These are phyloP conservation scores for Vanderwaltozyma yarrowii DNA, from an alignment of 805 yeast species.

Conservation along the genomic window DNA sequence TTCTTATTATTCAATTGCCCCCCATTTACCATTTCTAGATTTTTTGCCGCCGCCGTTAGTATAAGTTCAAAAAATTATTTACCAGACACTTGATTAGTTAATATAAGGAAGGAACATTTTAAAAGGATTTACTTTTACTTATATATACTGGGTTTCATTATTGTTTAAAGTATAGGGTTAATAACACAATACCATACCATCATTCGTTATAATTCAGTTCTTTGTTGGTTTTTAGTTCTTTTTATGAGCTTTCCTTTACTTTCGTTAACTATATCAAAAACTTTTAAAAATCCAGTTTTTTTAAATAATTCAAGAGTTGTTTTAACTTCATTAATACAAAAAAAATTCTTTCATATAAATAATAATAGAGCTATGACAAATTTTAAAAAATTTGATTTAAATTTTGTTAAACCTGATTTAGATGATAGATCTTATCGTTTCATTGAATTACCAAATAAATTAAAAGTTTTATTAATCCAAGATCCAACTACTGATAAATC, in stretches of 20 bases:
- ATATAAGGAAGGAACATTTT: too few relatives aligned
- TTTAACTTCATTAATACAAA: background rate
- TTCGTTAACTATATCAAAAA: conserved; percentile 1
- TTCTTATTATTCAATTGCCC: too few relatives aligned
- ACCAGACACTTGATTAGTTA: too few relatives aligned
- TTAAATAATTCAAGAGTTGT: background rate
- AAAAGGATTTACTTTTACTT: too few relatives aligned
- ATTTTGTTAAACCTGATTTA: conserved; percentile 33
- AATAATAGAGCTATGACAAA: background rate
- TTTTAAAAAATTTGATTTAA: conserved; percentile 10
- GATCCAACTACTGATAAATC: conserved; percentile 65
- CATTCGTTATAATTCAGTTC: background rate
- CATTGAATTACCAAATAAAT: conserved; percentile 46
- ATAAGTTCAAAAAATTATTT: too few relatives aligned
- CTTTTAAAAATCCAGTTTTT: background rate
- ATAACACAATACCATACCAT: too few relatives aligned
- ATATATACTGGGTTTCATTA: too few relatives aligned
- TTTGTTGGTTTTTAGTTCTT: background rate
- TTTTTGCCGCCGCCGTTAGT: too few relatives aligned
- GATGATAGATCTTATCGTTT: conserved; percentile 74
- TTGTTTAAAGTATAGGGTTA: too few relatives aligned
- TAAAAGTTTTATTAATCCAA: conserved; percentile 53
- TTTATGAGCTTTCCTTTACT: conserved; percentile 8
- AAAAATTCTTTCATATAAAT: background rate
- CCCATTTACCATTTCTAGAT: too few relatives aligned